Conservation (phyloP, 1,284 basidiomycete genomes). For the Ustilago curta region DNA sequence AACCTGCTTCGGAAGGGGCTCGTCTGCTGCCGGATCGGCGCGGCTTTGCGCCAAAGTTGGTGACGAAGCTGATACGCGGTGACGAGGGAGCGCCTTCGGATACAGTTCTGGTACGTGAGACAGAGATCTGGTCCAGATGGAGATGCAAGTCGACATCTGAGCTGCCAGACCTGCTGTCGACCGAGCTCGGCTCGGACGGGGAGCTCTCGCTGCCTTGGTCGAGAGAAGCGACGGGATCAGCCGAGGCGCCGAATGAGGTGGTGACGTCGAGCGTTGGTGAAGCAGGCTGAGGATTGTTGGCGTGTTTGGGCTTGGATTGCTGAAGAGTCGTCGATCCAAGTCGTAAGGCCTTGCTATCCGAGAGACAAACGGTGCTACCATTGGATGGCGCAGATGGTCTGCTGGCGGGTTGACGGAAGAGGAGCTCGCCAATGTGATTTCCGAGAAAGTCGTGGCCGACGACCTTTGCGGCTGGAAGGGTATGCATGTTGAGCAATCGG, state of each 20-base stretch:
- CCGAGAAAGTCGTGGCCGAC: slow-evolving; percentile 49
- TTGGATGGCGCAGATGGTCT: slow-evolving; percentile 17
- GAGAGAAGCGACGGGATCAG: slow-evolving; percentile 19
- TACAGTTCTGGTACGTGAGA: slow-evolving; percentile 6
- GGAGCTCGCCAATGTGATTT: slow-evolving; percentile 51
- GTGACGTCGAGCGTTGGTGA: slow-evolving; percentile 15
- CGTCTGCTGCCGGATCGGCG: slow-evolving; percentile 27
- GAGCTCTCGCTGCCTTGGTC: slow-evolving; percentile 31
- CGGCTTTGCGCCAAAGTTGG: slow-evolving; percentile 36
- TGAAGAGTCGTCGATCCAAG: slow-evolving; percentile 8
- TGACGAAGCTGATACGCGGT: slow-evolving; percentile 34
- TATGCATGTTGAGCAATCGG: slow-evolving; percentile 29
- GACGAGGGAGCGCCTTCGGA: slow-evolving; percentile 13
- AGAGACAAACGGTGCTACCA: slow-evolving; percentile 16
- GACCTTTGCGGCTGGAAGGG: slow-evolving; percentile 27
- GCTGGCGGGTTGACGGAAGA: slow-evolving; percentile 39
- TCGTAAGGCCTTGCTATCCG: slow-evolving; percentile 4
- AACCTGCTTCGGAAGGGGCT: slow-evolving; percentile 21
- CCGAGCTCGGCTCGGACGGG: slow-evolving; percentile 26
- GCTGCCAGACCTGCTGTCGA: slow-evolving; percentile 23
- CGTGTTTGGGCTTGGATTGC: neutral
- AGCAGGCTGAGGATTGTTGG: neutral
- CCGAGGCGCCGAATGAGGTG: slow-evolving; percentile 3
- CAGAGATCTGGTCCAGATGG: slow-evolving; percentile 24
- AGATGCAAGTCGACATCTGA: slow-evolving; percentile 22